A percentile compares a stretch with the other conserved stretches of the same genome.
phyloP scores from a whole-genome alignment of 129 eudicot species.

The Arctium lappa region DNA sequence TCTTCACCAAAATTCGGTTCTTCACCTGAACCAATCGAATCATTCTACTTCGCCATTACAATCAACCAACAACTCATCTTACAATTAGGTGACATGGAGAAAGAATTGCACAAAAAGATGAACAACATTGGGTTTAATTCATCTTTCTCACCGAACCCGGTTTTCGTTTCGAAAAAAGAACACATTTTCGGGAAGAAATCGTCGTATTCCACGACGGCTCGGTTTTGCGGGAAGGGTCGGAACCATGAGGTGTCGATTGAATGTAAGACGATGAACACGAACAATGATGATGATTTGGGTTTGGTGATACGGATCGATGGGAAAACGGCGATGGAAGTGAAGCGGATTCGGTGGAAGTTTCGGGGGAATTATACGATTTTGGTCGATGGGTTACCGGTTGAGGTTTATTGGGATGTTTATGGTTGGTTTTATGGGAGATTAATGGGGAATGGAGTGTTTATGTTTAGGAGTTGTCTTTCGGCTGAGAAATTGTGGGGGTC shows the following conservation, averaged over 20 bases:
- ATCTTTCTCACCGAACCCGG: slow-evolving; percentile 22
- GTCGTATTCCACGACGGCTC: slow-evolving; percentile 44
- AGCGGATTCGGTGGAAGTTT: slow-evolving; percentile 65
- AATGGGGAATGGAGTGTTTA: slow-evolving; percentile 59
- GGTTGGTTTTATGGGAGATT: slow-evolving; percentile 59
- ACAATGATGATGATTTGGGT: slow-evolving; percentile 29
- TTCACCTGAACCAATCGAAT: slow-evolving; percentile 61
- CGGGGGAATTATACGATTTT: slow-evolving; percentile 60
- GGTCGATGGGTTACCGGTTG: slow-evolving; percentile 73
- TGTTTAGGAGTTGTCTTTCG: slow-evolving; percentile 52
- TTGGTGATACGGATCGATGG: slow-evolving; percentile 50
- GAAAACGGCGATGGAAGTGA: slow-evolving; percentile 53
- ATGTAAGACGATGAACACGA: slow-evolving; percentile 34
- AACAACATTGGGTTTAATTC: slow-evolving; percentile 10
- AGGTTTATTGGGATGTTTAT: slow-evolving; percentile 82
- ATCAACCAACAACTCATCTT: slow-evolving; percentile 42
- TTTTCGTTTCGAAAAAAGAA: slow-evolving; percentile 52
- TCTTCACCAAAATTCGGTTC: slow-evolving; percentile 55
- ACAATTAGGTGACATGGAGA: slow-evolving; percentile 51
- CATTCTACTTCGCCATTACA: slow-evolving; percentile 49
- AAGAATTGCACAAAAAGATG: slow-evolving; percentile 49
- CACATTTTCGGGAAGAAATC: slow-evolving; percentile 64
- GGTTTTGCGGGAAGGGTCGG: slow-evolving; percentile 54
- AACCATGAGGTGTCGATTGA: slow-evolving; percentile 53
- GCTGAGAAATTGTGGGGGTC: slow-evolving; percentile 49